phyloP scores from a whole-genome alignment of 2,329 filamentous ascomycete species.

The Colletotrichum liaoningense region DNA sequence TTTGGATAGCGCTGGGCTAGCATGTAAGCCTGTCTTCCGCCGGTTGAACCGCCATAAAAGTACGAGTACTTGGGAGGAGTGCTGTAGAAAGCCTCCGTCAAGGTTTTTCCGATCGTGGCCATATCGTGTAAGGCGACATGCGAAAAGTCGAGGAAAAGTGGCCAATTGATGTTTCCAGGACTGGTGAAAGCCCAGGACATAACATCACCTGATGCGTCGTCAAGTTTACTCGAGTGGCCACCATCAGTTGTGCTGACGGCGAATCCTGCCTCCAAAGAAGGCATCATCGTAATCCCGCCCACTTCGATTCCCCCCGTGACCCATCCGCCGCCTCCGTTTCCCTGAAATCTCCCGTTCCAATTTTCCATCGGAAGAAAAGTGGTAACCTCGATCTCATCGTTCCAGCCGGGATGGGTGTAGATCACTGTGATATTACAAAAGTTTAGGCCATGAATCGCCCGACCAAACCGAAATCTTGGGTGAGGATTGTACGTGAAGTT shows the following conservation, averaged over 20 bases:
- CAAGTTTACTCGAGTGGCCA: background rate
- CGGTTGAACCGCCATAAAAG: constrained; percentile 69
- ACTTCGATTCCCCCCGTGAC: background rate
- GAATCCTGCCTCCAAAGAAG: background rate
- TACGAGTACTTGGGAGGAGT: constrained; percentile 55
- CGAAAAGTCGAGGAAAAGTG: background rate
- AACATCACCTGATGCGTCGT: background rate
- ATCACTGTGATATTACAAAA: too few relatives aligned
- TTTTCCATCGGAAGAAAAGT: too few relatives aligned
- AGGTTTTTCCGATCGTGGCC: constrained; percentile 58
- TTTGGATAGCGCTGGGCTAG: constrained; percentile 63
- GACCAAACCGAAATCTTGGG: too few relatives aligned
- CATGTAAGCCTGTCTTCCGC: constrained; percentile 68
- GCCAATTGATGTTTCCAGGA: constrained; percentile 16
- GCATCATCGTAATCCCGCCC: background rate
- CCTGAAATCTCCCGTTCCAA: too few relatives aligned
- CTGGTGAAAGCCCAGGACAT: constrained; percentile 36
- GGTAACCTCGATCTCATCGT: too few relatives aligned
- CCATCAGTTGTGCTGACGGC: background rate
- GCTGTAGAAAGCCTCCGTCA: constrained; percentile 60
- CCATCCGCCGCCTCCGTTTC: background rate
- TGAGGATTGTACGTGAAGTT: too few relatives aligned
- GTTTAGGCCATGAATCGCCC: too few relatives aligned
- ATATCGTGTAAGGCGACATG: constrained; percentile 40
- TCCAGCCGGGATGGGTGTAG: too few relatives aligned